Conservation (phyloP, 345 rosid genomes). For the Gossypium rotundifolium region DNA sequence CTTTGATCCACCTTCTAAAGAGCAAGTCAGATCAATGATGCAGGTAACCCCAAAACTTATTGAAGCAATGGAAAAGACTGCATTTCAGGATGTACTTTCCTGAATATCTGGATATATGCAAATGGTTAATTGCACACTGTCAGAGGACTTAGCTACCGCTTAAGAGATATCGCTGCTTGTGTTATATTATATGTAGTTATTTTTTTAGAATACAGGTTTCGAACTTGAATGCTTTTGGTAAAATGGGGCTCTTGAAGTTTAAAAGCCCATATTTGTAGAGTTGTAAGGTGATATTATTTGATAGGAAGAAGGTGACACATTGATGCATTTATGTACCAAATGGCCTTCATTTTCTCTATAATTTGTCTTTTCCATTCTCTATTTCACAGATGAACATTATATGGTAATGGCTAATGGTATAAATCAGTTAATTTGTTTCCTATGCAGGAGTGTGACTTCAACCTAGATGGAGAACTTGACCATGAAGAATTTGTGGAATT, state of each 20-base stretch:
- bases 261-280: not conserved
- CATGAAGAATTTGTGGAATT: conserved; percentile 75
- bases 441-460: conserved; percentile 58
- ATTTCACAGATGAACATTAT: too few relatives aligned
- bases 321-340: not conserved
- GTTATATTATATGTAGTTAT: not conserved
- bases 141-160: not conserved
- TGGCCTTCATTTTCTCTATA: too few relatives aligned
- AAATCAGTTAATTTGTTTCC: not conserved
- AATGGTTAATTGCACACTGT: too few relatives aligned
- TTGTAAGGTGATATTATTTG: not conserved
- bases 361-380: not conserved
- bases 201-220: not conserved
- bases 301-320: not conserved
- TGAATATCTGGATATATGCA: not conserved
- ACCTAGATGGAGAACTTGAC: conserved; percentile 71
- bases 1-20: conserved; percentile 88
- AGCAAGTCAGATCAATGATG: conserved; percentile 49
- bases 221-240: not conserved
- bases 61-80: not conserved
- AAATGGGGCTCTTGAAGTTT: not conserved
- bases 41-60: conserved; percentile 33
- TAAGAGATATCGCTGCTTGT: not conserved
- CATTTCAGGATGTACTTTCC: not conserved
- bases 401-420: not conserved